A percentile compares a stretch with the other conserved stretches of the same genome.
Evolutionary conservation across 2,329 filamentous ascomycete species (phyloP).

Genomic region (Lasiodiplodia sp.): DNA sequence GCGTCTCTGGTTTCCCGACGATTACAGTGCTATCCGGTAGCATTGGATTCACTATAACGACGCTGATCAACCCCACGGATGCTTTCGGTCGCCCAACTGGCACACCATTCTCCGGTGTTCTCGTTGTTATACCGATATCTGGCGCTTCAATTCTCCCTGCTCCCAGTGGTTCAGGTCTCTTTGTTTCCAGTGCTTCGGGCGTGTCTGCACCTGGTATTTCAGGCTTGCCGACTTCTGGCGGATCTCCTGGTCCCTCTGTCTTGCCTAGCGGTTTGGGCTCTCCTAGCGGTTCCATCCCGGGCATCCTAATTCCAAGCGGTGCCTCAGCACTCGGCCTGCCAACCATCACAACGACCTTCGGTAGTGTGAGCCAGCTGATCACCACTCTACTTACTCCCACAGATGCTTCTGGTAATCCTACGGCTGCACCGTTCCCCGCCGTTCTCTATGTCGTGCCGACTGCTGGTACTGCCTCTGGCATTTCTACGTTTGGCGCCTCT

Average conservation of each 20-base stretch:
- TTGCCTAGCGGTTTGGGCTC: too few species aligned
- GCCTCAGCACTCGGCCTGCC: neutral
- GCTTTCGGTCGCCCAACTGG: too few species aligned
- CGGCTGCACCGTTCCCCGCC: neutral
- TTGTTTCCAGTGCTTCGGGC: neutral
- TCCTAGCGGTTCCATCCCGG: too few species aligned
- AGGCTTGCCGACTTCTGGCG: too few species aligned
- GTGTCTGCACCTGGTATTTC: neutral
- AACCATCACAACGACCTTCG: neutral
- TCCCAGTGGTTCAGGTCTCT: neutral
- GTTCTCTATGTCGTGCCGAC: neutral
- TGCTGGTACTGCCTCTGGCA: neutral
- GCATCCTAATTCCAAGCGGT: too few species aligned
- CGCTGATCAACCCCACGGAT: too few species aligned
- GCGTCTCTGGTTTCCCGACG: too few species aligned
- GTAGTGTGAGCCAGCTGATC: neutral
- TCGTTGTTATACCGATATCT: neutral
- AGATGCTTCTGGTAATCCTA: neutral
- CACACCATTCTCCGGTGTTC: too few species aligned
- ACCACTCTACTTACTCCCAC: neutral
- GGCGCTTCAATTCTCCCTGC: neutral
- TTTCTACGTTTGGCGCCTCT: too few species aligned
- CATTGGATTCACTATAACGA: too few species aligned
- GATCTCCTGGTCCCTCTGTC: too few species aligned
- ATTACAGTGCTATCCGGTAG: too few species aligned